Conservation (phyloP, 1,139 yeast species). For the Geotrichum australiense region DNA sequence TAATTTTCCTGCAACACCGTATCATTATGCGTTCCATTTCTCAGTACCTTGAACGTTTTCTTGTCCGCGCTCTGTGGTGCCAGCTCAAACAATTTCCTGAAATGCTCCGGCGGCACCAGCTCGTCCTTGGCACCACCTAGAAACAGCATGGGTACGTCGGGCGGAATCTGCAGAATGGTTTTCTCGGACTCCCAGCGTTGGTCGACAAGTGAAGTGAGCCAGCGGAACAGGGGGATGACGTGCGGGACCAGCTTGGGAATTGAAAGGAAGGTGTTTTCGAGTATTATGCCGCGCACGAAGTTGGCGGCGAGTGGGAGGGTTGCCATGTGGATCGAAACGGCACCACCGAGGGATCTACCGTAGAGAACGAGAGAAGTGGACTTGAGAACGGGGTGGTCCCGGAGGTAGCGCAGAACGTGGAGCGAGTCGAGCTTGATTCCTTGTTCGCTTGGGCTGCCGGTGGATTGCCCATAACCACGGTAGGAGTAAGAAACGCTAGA, state of each 20-base stretch:
- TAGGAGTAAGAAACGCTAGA: conserved; percentile 71
- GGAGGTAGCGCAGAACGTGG: conserved; percentile 55
- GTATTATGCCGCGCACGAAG: conserved; percentile 52
- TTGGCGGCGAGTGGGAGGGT: conserved; percentile 39
- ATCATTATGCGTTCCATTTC: conserved; percentile 68
- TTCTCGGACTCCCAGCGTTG: conserved; percentile 79
- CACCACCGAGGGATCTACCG: conserved; percentile 94
- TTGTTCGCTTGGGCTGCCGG: conserved; percentile 67
- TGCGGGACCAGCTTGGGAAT: conserved; percentile 71
- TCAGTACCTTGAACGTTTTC: conserved; percentile 44
- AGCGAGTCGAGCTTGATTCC: conserved; percentile 85
- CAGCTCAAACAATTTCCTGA: conserved; percentile 51
- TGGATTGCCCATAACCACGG: conserved; percentile 85
- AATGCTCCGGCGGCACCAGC: conserved; percentile 83
- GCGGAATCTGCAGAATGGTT: conserved; percentile 47
- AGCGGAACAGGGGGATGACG: conserved; percentile 23
- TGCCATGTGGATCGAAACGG: conserved; percentile 81
- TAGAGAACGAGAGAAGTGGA: conserved; percentile 58
- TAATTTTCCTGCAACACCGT: conserved; percentile 66
- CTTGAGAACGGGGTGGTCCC: conserved; percentile 45
- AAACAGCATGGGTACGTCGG: conserved; percentile 58
- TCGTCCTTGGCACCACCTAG: conserved; percentile 76
- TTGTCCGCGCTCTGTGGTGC: conserved; percentile 23
- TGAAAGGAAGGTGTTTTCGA: conserved; percentile 83
- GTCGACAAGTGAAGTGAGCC: conserved; percentile 57